phyloP scores from a whole-genome alignment of 257 asterid genomes.

The Leptodermis oblonga region DNA sequence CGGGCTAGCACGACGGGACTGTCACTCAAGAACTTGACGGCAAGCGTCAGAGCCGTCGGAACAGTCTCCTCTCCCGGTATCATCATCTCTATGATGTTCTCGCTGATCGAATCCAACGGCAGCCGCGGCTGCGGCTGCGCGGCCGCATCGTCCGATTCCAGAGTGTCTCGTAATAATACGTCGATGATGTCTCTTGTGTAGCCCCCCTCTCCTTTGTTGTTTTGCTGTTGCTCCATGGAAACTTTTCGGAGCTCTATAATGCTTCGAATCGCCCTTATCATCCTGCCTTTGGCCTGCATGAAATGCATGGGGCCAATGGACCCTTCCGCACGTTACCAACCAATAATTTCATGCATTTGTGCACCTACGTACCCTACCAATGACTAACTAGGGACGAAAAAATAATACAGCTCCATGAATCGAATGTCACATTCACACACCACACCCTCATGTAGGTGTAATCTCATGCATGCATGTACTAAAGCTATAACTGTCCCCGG shows the following conservation, averaged over 20 bases:
- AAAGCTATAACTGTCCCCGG: not conserved
- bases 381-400: slow-evolving; percentile 1
- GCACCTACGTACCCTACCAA: not conserved
- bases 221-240: slow-evolving; percentile 30
- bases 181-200: slow-evolving; percentile 48
- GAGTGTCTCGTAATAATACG: slow-evolving; percentile 53
- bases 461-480: not conserved
- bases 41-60: slow-evolving; percentile 80
- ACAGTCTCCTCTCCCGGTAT: slow-evolving; percentile 93
- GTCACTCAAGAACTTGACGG: slow-evolving; percentile 72
- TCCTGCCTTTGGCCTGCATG: slow-evolving; percentile 65
- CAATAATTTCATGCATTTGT: not conserved
- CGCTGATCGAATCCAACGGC: slow-evolving; percentile 56
- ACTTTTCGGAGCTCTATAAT: slow-evolving; percentile 49
- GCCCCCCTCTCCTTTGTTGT: slow-evolving; percentile 17
- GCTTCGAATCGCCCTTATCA: slow-evolving; percentile 51
- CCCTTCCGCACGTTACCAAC: slow-evolving; percentile 7
- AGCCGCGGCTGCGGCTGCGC: slow-evolving; percentile 35
- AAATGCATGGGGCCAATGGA: too few species aligned
- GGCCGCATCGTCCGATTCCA: slow-evolving; percentile 44
- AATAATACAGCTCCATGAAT: not conserved
- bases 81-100: slow-evolving; percentile 88
- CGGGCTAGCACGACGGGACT: slow-evolving; percentile 54
- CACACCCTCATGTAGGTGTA: not conserved
- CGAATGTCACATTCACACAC: not conserved